Evolutionary conservation across 2,329 filamentous ascomycete genomes (phyloP).

Genomic region (Neonectria neomacrospora): DNA sequence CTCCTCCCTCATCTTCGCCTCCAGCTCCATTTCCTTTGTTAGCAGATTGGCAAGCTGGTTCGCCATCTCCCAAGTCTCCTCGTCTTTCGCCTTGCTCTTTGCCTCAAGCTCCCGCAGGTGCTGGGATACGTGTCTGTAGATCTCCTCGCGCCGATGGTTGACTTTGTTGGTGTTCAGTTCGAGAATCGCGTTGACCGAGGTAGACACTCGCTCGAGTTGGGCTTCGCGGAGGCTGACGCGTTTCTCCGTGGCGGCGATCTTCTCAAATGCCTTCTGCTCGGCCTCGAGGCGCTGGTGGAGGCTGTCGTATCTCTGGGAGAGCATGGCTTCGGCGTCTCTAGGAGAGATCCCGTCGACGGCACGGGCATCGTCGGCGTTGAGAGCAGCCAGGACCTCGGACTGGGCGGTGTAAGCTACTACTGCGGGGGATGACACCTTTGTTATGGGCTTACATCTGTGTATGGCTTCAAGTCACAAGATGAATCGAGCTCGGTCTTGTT

Average conservation of each 20-base stretch:
- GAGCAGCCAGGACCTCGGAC: constrained; percentile 36
- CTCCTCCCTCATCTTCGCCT: constrained; percentile 18
- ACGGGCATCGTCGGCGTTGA: constrained; percentile 35
- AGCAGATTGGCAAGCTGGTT: constrained; percentile 20
- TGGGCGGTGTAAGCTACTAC: constrained; percentile 8
- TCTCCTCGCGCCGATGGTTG: constrained; percentile 29
- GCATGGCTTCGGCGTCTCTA: constrained; percentile 24
- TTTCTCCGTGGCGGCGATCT: constrained; percentile 11
- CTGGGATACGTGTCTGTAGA: constrained; percentile 43
- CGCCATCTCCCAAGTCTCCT: constrained; percentile 18
- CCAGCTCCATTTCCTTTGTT: constrained; percentile 20
- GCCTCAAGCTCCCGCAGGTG: constrained; percentile 39
- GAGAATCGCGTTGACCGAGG: constrained; percentile 16
- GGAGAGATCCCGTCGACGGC: constrained; percentile 36
- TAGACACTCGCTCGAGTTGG: constrained; percentile 26
- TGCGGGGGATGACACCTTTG: too few species aligned
- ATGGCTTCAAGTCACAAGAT: constrained; percentile 21
- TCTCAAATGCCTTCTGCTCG: constrained; percentile 3
- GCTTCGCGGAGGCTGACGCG: constrained; percentile 28
- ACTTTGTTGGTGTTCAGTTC: constrained; percentile 10
- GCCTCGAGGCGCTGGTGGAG: constrained; percentile 26
- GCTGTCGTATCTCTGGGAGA: constrained; percentile 36
- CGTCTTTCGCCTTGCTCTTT: constrained; percentile 4
- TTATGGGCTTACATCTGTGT: constrained; percentile 33
- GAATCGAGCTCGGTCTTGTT: not conserved